Evolutionary conservation across 768 basidiomycete species (phyloP).

Genomic region (Pleurotus giganteus): DNA sequence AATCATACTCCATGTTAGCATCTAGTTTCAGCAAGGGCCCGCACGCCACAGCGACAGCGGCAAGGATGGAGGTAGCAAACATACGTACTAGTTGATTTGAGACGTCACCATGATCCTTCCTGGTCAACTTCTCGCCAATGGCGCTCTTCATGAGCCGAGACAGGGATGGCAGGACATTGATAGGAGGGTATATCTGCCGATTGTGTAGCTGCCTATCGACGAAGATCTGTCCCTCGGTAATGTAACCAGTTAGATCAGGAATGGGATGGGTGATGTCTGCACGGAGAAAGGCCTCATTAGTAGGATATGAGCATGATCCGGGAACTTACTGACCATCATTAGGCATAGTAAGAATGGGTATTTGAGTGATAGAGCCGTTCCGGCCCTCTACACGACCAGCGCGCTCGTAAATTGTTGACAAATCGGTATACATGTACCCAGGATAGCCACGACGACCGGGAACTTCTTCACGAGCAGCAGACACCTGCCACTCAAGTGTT

Average conservation of each 20-base stretch:
- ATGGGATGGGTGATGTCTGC: conserved; percentile 99
- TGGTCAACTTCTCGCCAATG: conserved; percentile 94
- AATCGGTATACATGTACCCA: conserved; percentile 98
- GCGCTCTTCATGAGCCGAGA: conserved; percentile 99
- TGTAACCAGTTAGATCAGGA: conserved; percentile 98
- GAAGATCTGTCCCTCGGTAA: conserved; percentile 98
- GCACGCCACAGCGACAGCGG: not conserved
- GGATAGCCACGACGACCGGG: conserved; percentile 99
- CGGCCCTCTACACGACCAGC: conserved; percentile 97
- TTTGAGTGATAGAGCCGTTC: conserved; percentile 99
- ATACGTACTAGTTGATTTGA: conserved; percentile 91
- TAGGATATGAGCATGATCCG: conserved; percentile 4
- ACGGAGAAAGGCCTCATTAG: conserved; percentile 12
- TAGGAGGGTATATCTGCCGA: conserved; percentile 96
- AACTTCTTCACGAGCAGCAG: conserved; percentile 98
- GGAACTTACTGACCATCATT: conserved; percentile 80
- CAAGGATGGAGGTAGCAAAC: conserved; percentile 7
- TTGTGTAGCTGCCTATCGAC: conserved; percentile 98
- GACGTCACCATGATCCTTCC: conserved; percentile 98
- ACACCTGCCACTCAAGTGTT: conserved; percentile 55
- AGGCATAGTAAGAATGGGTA: conserved; percentile 99
- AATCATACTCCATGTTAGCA: conserved; percentile 3
- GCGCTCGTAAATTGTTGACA: conserved; percentile 99
- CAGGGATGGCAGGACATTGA: conserved; percentile 97
- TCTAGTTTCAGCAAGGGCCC: conserved; percentile 11